These are phyloP conservation scores for Corchorus capsularis DNA, from an alignment of 345 rosid species.

Conservation along the genomic window DNA sequence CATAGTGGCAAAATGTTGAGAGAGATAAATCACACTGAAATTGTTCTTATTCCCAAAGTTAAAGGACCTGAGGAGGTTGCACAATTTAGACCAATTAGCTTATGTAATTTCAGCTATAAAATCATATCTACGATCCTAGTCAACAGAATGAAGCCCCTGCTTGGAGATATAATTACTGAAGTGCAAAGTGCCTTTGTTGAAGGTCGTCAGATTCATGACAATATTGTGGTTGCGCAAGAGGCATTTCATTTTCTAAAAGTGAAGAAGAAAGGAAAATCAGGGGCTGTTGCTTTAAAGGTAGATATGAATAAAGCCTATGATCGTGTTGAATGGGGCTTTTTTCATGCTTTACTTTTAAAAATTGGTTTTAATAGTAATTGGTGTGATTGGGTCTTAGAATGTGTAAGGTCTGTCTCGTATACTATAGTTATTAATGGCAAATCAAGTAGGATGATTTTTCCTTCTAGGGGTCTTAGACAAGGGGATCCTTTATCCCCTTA, in stretches of 20 bases:
- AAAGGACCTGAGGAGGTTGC: neutral
- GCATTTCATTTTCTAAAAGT: neutral
- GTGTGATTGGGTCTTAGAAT: neutral
- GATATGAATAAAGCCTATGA: neutral
- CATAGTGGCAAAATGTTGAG: no score
- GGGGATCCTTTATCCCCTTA: neutral
- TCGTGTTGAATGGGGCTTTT: neutral
- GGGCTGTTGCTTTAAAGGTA: neutral
- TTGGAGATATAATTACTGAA: neutral
- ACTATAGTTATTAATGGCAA: neutral
- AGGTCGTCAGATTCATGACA: neutral
- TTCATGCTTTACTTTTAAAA: neutral
- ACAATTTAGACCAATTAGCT: neutral
- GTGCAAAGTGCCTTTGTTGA: neutral
- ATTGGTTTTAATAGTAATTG: neutral
- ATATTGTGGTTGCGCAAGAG: neutral
- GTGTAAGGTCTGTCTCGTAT: neutral
- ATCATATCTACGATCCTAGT: no score
- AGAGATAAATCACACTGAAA: neutral
- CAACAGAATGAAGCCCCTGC: no score
- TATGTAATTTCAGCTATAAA: no score
- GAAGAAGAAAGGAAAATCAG: neutral
- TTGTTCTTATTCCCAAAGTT: neutral
- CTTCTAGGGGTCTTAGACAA: neutral
- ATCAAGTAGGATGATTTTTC: neutral